Percentiles rank a stretch among this genome's conserved stretches.
phyloP scores from a whole-genome alignment of 768 basidiomycete genomes.

The Kwoniella sp. region DNA sequence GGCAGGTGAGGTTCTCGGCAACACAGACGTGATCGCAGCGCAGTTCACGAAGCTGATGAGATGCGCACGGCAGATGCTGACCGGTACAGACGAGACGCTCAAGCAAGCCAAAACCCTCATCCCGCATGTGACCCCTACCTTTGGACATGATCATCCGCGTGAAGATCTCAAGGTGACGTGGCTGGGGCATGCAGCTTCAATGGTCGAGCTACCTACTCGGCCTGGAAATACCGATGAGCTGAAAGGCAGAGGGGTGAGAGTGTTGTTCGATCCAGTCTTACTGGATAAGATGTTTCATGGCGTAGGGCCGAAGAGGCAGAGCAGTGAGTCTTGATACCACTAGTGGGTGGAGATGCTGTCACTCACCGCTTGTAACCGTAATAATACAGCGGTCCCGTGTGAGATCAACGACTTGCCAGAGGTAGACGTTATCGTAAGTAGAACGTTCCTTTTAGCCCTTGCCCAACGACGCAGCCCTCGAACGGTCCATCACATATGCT shows the following conservation, averaged over 20 bases:
- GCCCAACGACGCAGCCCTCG: not conserved
- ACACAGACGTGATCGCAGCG: not conserved
- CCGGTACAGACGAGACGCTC: constrained; percentile 12
- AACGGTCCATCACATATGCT: not conserved
- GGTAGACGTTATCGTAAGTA: constrained; percentile 63
- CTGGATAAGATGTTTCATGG: constrained; percentile 49
- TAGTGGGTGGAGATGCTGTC: too few relatives aligned
- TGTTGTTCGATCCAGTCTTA: constrained; percentile 57
- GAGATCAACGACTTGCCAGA: constrained; percentile 65
- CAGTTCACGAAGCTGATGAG: not conserved
- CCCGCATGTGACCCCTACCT: constrained; percentile 34
- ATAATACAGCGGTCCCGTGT: constrained; percentile 59
- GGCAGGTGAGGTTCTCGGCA: not conserved
- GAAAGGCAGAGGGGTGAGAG: constrained; percentile 46
- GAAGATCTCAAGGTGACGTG: constrained; percentile 42
- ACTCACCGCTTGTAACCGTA: not conserved
- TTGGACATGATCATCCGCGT: constrained; percentile 16
- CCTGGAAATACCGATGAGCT: not conserved
- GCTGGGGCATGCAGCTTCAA: constrained; percentile 56
- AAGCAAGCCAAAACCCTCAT: constrained; percentile 27
- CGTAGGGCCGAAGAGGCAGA: constrained; percentile 32
- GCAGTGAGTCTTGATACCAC: constrained; percentile 23
- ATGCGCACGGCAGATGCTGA: not conserved
- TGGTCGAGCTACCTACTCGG: constrained; percentile 47
- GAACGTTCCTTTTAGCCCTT: not conserved